Conservation (phyloP, 768 basidiomycete genomes). For the Gymnopilus dilepis region DNA sequence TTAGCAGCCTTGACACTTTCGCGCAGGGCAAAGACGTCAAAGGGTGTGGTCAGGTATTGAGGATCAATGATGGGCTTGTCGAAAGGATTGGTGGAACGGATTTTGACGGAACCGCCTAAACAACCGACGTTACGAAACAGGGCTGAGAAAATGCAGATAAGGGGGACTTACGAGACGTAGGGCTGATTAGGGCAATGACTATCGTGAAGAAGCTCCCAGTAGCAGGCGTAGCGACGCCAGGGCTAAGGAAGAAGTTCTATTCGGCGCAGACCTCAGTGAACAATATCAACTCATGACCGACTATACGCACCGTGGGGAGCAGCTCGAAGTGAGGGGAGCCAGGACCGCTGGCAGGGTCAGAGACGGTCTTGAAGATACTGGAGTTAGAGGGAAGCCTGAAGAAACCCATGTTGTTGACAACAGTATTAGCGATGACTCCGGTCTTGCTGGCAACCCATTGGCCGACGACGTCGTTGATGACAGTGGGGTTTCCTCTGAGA, state of each 20-base stretch:
- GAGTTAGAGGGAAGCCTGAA: constrained; percentile 34
- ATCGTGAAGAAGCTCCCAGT: constrained; percentile 38
- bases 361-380: constrained; percentile 26
- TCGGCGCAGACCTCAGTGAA: neutral
- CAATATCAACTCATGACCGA: neutral
- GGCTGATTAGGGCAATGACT: constrained; percentile 32
- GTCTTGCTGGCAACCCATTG: constrained; percentile 34
- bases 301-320: neutral
- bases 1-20: constrained; percentile 19
- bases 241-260: constrained; percentile 25
- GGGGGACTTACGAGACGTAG: constrained; percentile 37
- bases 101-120: constrained; percentile 38
- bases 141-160: neutral
- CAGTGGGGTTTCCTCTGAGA: constrained; percentile 24
- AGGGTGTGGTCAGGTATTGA: constrained; percentile 39
- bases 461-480: constrained; percentile 19
- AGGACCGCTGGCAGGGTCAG: constrained; percentile 38
- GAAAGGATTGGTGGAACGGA: constrained; percentile 53
- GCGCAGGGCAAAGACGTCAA: constrained; percentile 8
- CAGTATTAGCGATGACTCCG: constrained; percentile 34
- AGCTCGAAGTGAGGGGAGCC: constrained; percentile 38
- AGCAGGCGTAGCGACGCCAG: constrained; percentile 21
- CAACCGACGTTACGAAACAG: neutral
- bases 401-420: constrained; percentile 36
- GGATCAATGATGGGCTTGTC: constrained; percentile 55